Conservation (phyloP, 2,329 filamentous ascomycete genomes). For the Malbranchea zuffiana region DNA sequence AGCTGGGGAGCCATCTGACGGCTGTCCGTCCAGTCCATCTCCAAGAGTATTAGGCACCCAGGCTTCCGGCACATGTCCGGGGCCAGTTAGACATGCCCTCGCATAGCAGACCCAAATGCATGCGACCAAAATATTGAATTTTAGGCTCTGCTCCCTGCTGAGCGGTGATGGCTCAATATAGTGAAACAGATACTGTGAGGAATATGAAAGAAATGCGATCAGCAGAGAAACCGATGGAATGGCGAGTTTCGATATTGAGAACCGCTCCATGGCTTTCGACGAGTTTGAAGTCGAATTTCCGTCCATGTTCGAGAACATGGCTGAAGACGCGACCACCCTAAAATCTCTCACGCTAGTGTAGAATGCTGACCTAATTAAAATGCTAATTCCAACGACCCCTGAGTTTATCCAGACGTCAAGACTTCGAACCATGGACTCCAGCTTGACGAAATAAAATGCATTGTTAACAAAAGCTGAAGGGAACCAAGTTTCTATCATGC, state of each 20-base stretch:
- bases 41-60: constrained; percentile 22
- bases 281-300: too few species aligned
- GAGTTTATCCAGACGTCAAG: too few species aligned
- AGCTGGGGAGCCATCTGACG: neutral
- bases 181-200: constrained; percentile 49
- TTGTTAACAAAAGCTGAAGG: too few species aligned
- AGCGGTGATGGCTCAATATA: constrained; percentile 45
- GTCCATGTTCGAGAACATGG: too few species aligned
- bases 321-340: too few species aligned
- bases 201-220: constrained; percentile 49
- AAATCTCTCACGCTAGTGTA: too few species aligned
- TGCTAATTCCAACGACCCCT: too few species aligned
- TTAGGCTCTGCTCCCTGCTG: constrained; percentile 38
- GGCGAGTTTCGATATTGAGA: constrained; percentile 35
- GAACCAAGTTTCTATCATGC: too few species aligned
- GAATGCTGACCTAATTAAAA: too few species aligned
- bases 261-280: constrained; percentile 18
- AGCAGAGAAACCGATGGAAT: constrained; percentile 44
- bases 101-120: constrained; percentile 50
- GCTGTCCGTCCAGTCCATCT: constrained; percentile 13
- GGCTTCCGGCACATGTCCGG: constrained; percentile 42
- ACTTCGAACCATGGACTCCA: too few species aligned
- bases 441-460: too few species aligned
- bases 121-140: constrained; percentile 45
- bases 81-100: constrained; percentile 48